A percentile compares a stretch with the other conserved stretches of the same genome.
These are phyloP conservation scores for Serendipita sp. DNA, from an alignment of 768 basidiomycete genomes.

Conservation along the genomic window DNA sequence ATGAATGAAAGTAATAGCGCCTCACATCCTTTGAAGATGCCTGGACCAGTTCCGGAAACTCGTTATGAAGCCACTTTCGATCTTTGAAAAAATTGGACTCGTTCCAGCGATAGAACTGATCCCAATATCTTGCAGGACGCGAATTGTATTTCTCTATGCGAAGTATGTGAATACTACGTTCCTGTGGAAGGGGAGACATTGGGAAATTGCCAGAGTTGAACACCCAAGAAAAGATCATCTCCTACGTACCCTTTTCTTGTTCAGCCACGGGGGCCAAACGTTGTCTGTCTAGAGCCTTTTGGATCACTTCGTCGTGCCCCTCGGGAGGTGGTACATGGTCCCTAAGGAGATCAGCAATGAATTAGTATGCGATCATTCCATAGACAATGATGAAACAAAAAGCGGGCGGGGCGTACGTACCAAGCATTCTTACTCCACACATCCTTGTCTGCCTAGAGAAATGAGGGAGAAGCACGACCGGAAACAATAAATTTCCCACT, in stretches of 20 bases:
- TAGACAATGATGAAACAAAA: neutral
- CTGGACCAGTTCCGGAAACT: slow-evolving; percentile 76
- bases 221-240: neutral
- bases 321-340: slow-evolving; percentile 75
- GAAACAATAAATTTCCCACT: too few relatives aligned
- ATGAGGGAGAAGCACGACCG: too few relatives aligned
- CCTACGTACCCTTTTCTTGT: slow-evolving; percentile 45
- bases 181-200: slow-evolving; percentile 32
- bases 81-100: slow-evolving; percentile 85
- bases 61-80: slow-evolving; percentile 89
- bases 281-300: slow-evolving; percentile 54
- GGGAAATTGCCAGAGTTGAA: too few relatives aligned
- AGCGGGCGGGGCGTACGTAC: slow-evolving; percentile 1
- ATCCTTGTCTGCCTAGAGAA: slow-evolving; percentile 34
- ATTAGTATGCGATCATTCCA: too few relatives aligned
- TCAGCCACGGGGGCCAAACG: slow-evolving; percentile 54
- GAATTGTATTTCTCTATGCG: slow-evolving; percentile 19
- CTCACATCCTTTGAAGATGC: slow-evolving; percentile 52
- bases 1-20: neutral
- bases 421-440: slow-evolving; percentile 83
- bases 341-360: slow-evolving; percentile 21
- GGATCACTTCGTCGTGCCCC: slow-evolving; percentile 64
- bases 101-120: slow-evolving; percentile 83
- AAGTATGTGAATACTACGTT: slow-evolving; percentile 23
- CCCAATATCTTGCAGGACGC: slow-evolving; percentile 38